These are phyloP conservation scores for Buddleja alternifolia DNA, from an alignment of 257 asterid genomes.

Conservation along the genomic window DNA sequence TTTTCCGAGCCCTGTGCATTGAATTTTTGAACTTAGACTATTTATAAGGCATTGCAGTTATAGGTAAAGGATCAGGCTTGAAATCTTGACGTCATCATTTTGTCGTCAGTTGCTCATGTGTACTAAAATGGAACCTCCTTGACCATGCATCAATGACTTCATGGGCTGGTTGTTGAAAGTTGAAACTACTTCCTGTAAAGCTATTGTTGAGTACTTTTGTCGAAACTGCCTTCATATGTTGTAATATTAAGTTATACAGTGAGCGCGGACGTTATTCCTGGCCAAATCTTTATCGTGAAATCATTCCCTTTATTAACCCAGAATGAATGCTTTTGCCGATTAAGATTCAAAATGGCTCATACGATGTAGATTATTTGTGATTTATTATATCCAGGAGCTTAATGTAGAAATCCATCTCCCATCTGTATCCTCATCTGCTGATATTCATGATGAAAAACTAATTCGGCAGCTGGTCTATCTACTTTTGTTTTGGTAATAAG, in stretches of 20 bases:
- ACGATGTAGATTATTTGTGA: background rate
- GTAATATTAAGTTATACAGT: background rate
- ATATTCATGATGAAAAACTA: conserved; percentile 5
- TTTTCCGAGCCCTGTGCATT: conserved; percentile 12
- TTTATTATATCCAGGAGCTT: background rate
- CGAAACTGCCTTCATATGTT: no score
- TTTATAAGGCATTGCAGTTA: background rate
- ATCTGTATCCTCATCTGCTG: conserved; percentile 11
- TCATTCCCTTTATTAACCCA: background rate
- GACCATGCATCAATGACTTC: background rate
- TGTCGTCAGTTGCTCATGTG: background rate
- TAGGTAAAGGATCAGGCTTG: background rate
- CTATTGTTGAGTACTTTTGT: background rate
- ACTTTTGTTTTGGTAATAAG: no score
- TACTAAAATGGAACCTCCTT: conserved; percentile 17
- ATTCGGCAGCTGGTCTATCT: background rate
- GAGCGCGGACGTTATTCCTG: background rate
- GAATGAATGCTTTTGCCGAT: background rate
- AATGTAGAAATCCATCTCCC: background rate
- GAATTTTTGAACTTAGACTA: background rate
- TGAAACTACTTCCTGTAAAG: background rate
- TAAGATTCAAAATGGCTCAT: background rate
- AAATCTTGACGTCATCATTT: background rate
- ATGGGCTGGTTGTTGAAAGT: background rate
- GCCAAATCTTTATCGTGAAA: background rate